These are phyloP conservation scores for Dipteronia dyeriana DNA, from an alignment of 345 rosid species.

Conservation along the genomic window DNA sequence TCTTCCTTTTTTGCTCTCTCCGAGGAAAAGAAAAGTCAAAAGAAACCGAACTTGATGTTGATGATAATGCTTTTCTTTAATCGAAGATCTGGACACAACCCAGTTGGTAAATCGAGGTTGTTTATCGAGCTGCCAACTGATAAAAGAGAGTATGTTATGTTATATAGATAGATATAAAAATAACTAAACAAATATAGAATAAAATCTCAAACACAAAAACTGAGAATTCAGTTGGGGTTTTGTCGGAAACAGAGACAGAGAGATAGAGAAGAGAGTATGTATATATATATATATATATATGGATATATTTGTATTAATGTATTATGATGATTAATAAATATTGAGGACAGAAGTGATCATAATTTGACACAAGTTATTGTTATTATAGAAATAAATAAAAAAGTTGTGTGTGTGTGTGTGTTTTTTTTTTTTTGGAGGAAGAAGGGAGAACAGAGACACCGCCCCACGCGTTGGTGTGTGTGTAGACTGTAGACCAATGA, in stretches of 20 bases:
- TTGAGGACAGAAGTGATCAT: too few relatives aligned
- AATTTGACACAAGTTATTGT: too few relatives aligned
- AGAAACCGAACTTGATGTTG: background rate
- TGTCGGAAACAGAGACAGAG: background rate
- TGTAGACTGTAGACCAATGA: slow-evolving; percentile 39
- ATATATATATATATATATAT: background rate
- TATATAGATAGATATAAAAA: background rate
- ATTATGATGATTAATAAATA: too few relatives aligned
- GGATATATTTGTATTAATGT: too few relatives aligned
- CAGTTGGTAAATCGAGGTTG: slow-evolving; percentile 27
- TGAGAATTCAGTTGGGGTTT: background rate
- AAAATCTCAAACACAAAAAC: background rate
- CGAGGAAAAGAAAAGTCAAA: slow-evolving; percentile 33
- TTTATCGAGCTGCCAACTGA: slow-evolving; percentile 23
- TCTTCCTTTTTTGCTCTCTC: slow-evolving; percentile 11
- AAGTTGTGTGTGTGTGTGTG: too few relatives aligned
- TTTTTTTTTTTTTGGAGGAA: too few relatives aligned
- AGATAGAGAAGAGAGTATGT: background rate
- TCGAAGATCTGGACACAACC: slow-evolving; percentile 42
- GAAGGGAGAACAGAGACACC: slow-evolving; percentile 7
- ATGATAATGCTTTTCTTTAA: slow-evolving; percentile 15
- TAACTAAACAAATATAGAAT: background rate
- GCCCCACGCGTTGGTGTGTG: slow-evolving; percentile 29
- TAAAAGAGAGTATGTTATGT: background rate
- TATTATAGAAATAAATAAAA: too few relatives aligned